Percentiles rank a stretch among this genome's conserved stretches.
These are phyloP conservation scores for Athelia sp. DNA, from an alignment of 1,284 basidiomycete genomes.

Conservation along the genomic window DNA sequence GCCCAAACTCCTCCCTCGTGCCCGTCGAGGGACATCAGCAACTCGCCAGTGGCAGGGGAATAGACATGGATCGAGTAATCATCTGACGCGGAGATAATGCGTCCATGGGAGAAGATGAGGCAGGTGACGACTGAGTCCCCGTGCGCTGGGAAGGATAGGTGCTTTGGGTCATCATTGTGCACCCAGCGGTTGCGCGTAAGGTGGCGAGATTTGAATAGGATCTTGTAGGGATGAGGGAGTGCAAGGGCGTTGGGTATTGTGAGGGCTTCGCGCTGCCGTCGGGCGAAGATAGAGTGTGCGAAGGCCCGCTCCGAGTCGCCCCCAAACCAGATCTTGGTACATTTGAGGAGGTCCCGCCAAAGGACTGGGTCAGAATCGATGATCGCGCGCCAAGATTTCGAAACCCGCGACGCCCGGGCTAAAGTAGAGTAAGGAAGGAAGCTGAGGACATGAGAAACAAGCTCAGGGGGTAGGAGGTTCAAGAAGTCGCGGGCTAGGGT, in stretches of 20 bases:
- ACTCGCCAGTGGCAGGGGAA: constrained; percentile 73
- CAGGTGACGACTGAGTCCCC: constrained; percentile 91
- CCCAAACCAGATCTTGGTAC: constrained; percentile 81
- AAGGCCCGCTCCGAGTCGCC: constrained; percentile 72
- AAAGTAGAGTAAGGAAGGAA: constrained; percentile 75
- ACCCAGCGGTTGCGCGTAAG: constrained; percentile 77
- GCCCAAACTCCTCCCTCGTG: constrained; percentile 98
- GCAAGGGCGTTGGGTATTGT: constrained; percentile 44
- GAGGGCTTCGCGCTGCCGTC: constrained; percentile 42
- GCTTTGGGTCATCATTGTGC: constrained; percentile 65
- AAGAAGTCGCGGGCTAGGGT: constrained; percentile 86
- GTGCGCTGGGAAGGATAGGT: constrained; percentile 80
- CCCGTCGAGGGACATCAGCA: constrained; percentile 73
- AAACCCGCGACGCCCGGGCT: constrained; percentile 76
- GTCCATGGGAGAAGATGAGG: constrained; percentile 86
- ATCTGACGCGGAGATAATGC: constrained; percentile 93
- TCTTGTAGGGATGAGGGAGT: constrained; percentile 79
- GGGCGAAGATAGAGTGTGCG: constrained; percentile 54
- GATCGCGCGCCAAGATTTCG: constrained; percentile 74
- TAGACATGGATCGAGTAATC: constrained; percentile 93
- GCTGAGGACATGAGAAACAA: constrained; percentile 76
- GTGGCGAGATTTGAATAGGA: constrained; percentile 81
- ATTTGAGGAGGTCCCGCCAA: constrained; percentile 78
- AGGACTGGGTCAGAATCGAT: constrained; percentile 82
- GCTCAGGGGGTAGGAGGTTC: constrained; percentile 78